Evolutionary conservation across 2,329 filamentous ascomycete genomes (phyloP).

Genomic region (Ceratocystiopsis brevicomis): DNA sequence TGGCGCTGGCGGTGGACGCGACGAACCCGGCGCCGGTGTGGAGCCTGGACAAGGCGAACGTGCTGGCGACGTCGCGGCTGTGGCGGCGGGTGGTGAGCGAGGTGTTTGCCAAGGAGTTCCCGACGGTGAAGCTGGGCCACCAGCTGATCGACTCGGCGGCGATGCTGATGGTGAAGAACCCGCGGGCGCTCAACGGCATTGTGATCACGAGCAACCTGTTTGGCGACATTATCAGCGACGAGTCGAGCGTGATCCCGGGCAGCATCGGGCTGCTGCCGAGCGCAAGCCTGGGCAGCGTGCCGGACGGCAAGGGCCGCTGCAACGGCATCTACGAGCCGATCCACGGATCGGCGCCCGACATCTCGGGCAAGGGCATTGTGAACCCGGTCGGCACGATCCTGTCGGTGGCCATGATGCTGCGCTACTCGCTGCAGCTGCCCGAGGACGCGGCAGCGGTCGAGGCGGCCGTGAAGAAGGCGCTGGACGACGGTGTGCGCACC

Average conservation of each 20-base stretch:
- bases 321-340: conserved; percentile 98
- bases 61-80: conserved; percentile 71
- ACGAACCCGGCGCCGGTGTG: conserved; percentile 49
- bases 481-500: conserved; percentile 63
- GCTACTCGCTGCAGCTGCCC: conserved; percentile 71
- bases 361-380: conserved; percentile 77
- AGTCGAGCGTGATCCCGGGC: conserved; percentile 86
- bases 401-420: conserved; percentile 87
- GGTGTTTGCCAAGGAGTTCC: conserved; percentile 75
- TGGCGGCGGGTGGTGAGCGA: conserved; percentile 80
- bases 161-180: conserved; percentile 95
- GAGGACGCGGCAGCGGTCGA: conserved; percentile 64
- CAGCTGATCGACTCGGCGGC: conserved; percentile 93
- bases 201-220: conserved; percentile 88
- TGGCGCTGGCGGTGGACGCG: conserved; percentile 60
- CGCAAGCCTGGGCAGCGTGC: conserved; percentile 70
- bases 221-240: conserved; percentile 89
- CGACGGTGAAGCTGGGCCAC: conserved; percentile 64
- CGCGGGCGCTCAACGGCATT: conserved; percentile 69
- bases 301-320: conserved; percentile 65
- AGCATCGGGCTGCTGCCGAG: conserved; percentile 75
- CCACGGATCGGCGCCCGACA: conserved; percentile 85
- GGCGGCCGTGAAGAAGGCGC: conserved; percentile 57
- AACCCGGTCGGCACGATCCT: conserved; percentile 86
- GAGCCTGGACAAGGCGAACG: conserved; percentile 92